These are phyloP conservation scores for Candida sp. DNA, from an alignment of 1,139 yeast species.

Conservation along the genomic window DNA sequence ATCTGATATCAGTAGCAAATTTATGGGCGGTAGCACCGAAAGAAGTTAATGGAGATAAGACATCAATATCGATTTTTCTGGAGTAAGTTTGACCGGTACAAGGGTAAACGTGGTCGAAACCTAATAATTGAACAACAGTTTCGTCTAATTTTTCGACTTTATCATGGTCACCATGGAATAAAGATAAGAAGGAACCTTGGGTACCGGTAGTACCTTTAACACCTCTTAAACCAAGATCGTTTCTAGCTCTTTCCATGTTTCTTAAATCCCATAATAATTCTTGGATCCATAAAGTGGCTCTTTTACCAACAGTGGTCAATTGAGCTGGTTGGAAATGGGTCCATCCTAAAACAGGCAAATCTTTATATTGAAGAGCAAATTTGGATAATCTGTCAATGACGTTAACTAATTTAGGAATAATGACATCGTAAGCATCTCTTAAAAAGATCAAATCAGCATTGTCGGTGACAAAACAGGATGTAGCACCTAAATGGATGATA, in stretches of 20 bases:
- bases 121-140: slow-evolving; percentile 88
- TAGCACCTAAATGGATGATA: slow-evolving; percentile 97
- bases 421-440: slow-evolving; percentile 90
- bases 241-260: slow-evolving; percentile 93
- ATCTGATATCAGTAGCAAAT: slow-evolving; percentile 95
- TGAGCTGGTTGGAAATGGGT: slow-evolving; percentile 99
- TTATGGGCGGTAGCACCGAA: slow-evolving; percentile 97
- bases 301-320: slow-evolving; percentile 96
- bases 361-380: slow-evolving; percentile 91
- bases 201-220: slow-evolving; percentile 99
- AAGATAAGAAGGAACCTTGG: slow-evolving; percentile 91
- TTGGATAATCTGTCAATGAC: slow-evolving; percentile 87
- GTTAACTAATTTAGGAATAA: slow-evolving; percentile 93
- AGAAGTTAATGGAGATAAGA: slow-evolving; percentile 87
- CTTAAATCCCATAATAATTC: slow-evolving; percentile 97
- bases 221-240: slow-evolving; percentile 95
- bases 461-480: slow-evolving; percentile 97
- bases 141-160: slow-evolving; percentile 91
- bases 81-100: slow-evolving; percentile 99
- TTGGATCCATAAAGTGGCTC: slow-evolving; percentile 97
- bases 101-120: slow-evolving; percentile 94
- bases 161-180: slow-evolving; percentile 96
- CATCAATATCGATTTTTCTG: slow-evolving; percentile 96
- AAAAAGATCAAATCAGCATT: slow-evolving; percentile 96
- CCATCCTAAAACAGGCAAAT: slow-evolving; percentile 97